Evolutionary conservation across 352 stramenopile genomes (phyloP), one percentile per base, ranked within the genome.

Genomic region (Stephanocyclus meneghinianus): DNA sequence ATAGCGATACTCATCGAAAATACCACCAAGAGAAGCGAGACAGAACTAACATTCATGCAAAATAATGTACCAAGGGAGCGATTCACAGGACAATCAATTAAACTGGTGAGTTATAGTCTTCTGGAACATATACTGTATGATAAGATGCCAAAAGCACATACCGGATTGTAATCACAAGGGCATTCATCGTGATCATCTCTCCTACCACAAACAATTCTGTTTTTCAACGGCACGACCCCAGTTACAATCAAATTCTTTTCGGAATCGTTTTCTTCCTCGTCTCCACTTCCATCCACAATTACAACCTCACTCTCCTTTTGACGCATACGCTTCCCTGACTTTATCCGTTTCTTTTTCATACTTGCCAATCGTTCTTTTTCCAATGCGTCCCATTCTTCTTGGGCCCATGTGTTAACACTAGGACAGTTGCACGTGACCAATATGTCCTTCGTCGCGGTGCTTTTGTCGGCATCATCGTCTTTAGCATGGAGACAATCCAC

Each of bases 91-190:
- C 47, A 55, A 11, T 16, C 0, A 45, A 32, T 60, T 11, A 60
- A 11, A 37, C 3, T 60, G 51, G 26, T 60, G 15, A 60, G 51
- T 60, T 1, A 32, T 60, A 0, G 11, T 40, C 13, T 60, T 35
- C 0, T 16, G 21, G 26, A 32, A 3, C 11, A 35, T 10, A 35
- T 7, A 35, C 15, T 32, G 15, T 37, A 8, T 0, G 11, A 32
- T 16, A 7, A 60, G 5, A 53, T 21, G 11, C n/a, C 11, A 53
- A 53, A 53, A 9, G 29, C 6, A 81, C 80, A 67, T 67, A 87
- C 80, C n/a, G 89, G 89, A 83, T 93, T 93, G 63, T 44, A 90
- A 71, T 93, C 87, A 70, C 87, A 92, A 1, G 67, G 71, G 68
- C 76, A 87, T 15, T 30, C 7, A 18, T 32, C 21, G 18, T 56